Conservation (phyloP, 257 asterid genomes). For the Handroanthus guayacan region DNA sequence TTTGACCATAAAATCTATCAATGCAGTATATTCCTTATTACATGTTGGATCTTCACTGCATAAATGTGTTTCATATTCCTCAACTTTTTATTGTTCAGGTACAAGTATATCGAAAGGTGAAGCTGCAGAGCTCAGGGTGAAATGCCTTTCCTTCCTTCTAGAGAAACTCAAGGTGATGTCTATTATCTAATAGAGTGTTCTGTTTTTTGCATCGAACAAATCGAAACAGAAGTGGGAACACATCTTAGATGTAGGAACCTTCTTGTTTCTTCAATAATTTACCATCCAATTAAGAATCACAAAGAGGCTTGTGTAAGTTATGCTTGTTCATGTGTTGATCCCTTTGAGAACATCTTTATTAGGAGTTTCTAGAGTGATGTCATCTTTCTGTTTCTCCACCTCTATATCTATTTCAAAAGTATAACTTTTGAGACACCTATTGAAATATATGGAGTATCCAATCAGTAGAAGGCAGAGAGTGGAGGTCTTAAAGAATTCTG, state of each 20-base stretch:
- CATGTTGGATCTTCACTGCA: neutral
- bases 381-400: slow-evolving; percentile 15
- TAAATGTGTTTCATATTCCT: slow-evolving; percentile 8
- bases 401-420: neutral
- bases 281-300: slow-evolving; percentile 8
- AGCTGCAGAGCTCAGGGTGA: slow-evolving; percentile 69
- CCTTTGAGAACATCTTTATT: slow-evolving; percentile 7
- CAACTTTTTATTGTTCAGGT: slow-evolving; percentile 55
- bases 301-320: neutral
- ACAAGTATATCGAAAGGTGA: slow-evolving; percentile 77
- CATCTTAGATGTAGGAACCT: neutral
- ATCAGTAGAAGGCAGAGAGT: slow-evolving; percentile 22
- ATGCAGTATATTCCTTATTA: slow-evolving; percentile 2
- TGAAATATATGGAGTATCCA: neutral
- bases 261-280: slow-evolving; percentile 15
- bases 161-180: slow-evolving; percentile 70
- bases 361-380: neutral
- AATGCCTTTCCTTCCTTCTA: slow-evolving; percentile 74
- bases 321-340: slow-evolving; percentile 24
- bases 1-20: neutral
- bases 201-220: neutral
- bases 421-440: slow-evolving; percentile 12
- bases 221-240: neutral
- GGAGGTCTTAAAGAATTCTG: slow-evolving; percentile 18
- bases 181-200: slow-evolving; percentile 11